phyloP scores from a whole-genome alignment of 2,329 filamentous ascomycete genomes.

The Trichoderma aggressivum region DNA sequence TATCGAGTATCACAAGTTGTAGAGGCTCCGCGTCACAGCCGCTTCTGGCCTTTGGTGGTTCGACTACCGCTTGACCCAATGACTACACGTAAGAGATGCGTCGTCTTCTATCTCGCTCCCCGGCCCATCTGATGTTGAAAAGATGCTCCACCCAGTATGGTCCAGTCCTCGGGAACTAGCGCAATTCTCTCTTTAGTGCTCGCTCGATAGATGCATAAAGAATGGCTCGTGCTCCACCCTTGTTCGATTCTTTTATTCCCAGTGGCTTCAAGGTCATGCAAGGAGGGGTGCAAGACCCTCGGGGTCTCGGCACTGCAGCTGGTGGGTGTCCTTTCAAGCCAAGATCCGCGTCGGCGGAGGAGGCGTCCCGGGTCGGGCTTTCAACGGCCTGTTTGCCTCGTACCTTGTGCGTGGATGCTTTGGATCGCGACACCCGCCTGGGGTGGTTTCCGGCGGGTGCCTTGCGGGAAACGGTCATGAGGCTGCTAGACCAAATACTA shows the following conservation, averaged over 20 bases:
- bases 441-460: not conserved
- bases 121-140: slow-evolving; percentile 24
- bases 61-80: not conserved
- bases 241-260: slow-evolving; percentile 4
- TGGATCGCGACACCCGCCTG: slow-evolving; percentile 5
- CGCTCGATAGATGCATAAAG: slow-evolving; percentile 31
- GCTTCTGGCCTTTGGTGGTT: not conserved
- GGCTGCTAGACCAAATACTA: not conserved
- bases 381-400: not conserved
- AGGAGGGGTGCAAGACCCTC: not conserved
- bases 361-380: slow-evolving; percentile 9
- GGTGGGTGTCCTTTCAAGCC: slow-evolving; percentile 4
- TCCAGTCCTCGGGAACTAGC: slow-evolving; percentile 31
- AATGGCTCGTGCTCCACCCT: not conserved
- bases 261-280: not conserved
- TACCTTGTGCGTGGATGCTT: not conserved
- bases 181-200: slow-evolving; percentile 25
- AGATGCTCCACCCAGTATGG: slow-evolving; percentile 24
- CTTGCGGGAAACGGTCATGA: slow-evolving; percentile 10
- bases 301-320: slow-evolving; percentile 5
- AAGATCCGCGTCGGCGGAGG: slow-evolving; percentile 11
- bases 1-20: not conserved
- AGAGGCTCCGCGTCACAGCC: not conserved
- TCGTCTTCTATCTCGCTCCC: not conserved
- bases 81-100: not conserved